Percentiles rank a stretch among this genome's conserved stretches.
Conservation (phyloP, 352 stramenopile genomes). For the Globisporangium spinosum region DNA sequence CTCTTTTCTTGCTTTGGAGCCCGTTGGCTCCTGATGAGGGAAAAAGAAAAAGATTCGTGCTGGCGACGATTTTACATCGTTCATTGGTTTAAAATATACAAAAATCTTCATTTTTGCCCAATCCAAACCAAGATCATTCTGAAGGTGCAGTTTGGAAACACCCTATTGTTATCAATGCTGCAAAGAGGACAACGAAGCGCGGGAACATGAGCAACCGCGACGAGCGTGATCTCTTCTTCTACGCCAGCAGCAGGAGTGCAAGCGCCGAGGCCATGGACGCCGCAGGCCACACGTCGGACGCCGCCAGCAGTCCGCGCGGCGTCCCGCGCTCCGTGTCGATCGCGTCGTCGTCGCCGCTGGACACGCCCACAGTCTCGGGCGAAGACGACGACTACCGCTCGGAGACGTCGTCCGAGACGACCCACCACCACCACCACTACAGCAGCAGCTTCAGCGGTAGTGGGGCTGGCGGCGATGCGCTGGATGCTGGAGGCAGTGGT, state of each 20-base stretch:
- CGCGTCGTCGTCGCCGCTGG: conserved; percentile 37
- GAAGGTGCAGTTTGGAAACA: neutral
- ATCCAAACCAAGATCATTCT: neutral
- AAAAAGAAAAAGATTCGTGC: conserved; percentile 2
- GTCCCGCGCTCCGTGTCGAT: neutral
- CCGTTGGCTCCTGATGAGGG: neutral
- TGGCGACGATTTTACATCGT: neutral
- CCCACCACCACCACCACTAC: conserved; percentile 21
- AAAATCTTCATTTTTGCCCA: neutral
- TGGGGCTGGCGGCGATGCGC: neutral
- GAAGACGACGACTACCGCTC: conserved; percentile 81
- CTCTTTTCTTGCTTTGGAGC: conserved; percentile 1
- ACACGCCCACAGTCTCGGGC: conserved; percentile 49
- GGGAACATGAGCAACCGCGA: conserved; percentile 4
- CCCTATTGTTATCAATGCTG: neutral
- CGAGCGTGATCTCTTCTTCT: neutral
- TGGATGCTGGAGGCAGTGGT: neutral
- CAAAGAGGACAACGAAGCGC: neutral
- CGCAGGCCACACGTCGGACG: neutral
- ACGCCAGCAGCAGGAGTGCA: neutral
- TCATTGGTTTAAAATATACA: neutral
- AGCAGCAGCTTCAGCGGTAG: neutral
- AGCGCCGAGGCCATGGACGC: neutral
- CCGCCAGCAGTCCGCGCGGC: neutral
- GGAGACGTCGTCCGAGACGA: conserved; percentile 68